A percentile compares a stretch with the other conserved stretches of the same genome.
Evolutionary conservation across 345 rosid species (phyloP).

Genomic region (Populus alba): DNA sequence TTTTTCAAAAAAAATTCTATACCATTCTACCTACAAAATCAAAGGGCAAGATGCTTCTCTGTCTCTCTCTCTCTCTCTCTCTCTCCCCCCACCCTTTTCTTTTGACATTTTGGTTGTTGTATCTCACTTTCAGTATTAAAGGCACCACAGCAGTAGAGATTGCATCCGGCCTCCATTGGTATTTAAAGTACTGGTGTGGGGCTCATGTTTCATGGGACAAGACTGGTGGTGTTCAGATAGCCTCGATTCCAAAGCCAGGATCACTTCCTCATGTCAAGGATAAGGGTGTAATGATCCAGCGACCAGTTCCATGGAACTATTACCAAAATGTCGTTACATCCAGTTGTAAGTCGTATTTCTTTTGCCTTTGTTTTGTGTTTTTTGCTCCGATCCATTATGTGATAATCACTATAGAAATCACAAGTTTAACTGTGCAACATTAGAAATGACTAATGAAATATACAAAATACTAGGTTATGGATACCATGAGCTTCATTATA

Average conservation of each 20-base stretch:
- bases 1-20: neutral
- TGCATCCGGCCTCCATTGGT: slow-evolving; percentile 92
- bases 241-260: slow-evolving; percentile 70
- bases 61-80: neutral
- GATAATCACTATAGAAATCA: neutral
- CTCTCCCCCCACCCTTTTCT: too few species aligned
- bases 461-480: too few species aligned
- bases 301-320: slow-evolving; percentile 94
- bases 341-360: slow-evolving; percentile 59
- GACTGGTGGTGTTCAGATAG: slow-evolving; percentile 83
- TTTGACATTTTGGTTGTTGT: neutral
- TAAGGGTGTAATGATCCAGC: slow-evolving; percentile 58
- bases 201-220: slow-evolving; percentile 96
- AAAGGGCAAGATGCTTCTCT: neutral
- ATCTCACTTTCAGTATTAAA: slow-evolving; percentile 46
- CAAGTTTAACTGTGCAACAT: neutral
- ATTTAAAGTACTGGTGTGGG: slow-evolving; percentile 73
- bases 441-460: too few species aligned
- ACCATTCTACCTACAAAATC: neutral
- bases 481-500: too few species aligned
- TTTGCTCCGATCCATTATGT: neutral
- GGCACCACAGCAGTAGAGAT: slow-evolving; percentile 89
- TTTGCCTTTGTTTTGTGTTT: neutral
- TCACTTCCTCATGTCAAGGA: slow-evolving; percentile 62
- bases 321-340: slow-evolving; percentile 96